Percentiles rank a stretch among this genome's conserved stretches.
These are phyloP conservation scores for Echria macrotheca DNA, from an alignment of 495 filamentous ascomycete species.

Conservation along the genomic window DNA sequence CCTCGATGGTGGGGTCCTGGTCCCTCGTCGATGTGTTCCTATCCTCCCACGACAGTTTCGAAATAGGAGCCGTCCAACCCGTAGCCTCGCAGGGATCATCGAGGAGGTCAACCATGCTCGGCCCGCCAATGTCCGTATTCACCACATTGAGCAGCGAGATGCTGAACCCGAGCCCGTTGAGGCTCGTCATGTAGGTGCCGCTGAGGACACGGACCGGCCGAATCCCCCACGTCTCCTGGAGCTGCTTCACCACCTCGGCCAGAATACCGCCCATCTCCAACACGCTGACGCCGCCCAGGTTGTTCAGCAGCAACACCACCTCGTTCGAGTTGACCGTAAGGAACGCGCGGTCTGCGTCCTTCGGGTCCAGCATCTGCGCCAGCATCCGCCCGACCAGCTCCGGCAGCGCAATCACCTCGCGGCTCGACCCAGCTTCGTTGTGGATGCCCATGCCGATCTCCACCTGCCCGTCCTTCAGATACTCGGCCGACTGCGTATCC, in stretches of 20 bases:
- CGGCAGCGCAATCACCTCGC: constrained; percentile 58
- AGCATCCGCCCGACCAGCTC: constrained; percentile 76
- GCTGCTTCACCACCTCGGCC: constrained; percentile 76
- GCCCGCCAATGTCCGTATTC: constrained; percentile 73
- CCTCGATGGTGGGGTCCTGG: constrained; percentile 33
- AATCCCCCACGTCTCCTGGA: constrained; percentile 61
- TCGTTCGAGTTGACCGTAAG: constrained; percentile 60
- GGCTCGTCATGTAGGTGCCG: constrained; percentile 75
- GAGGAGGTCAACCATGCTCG: constrained; percentile 78
- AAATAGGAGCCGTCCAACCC: constrained; percentile 76
- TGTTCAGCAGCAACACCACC: constrained; percentile 81
- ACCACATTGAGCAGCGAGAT: constrained; percentile 75
- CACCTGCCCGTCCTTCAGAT: constrained; percentile 63
- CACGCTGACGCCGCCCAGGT: constrained; percentile 85
- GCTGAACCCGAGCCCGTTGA: constrained; percentile 92
- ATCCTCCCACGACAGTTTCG: constrained; percentile 53
- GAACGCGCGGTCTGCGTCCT: constrained; percentile 77
- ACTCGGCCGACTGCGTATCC: constrained; percentile 45
- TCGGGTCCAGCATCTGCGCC: constrained; percentile 67
- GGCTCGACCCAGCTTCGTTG: constrained; percentile 84
- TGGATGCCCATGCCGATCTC: constrained; percentile 99
- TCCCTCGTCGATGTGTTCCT: constrained; percentile 43
- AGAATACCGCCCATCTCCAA: constrained; percentile 88
- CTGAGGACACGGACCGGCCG: constrained; percentile 62
- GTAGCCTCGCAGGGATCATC: constrained; percentile 80